Conservation (phyloP, 108 stramenopile genomes). For the Seminavis robusta region DNA sequence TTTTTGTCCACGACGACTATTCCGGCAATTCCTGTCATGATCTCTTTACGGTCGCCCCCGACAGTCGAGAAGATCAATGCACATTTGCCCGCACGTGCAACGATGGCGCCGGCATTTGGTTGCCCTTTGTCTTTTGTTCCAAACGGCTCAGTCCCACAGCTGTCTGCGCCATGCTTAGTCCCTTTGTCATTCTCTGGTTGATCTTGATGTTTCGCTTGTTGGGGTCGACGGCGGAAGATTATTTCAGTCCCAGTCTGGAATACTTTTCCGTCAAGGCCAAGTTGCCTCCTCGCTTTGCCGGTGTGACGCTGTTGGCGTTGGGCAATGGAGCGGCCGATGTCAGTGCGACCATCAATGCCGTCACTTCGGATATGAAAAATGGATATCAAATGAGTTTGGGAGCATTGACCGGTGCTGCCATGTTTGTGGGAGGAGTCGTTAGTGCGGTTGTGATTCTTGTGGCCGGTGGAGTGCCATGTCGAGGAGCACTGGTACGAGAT, state of each 20-base stretch:
- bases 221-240: slow-evolving; percentile 94
- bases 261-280: slow-evolving; percentile 82
- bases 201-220: slow-evolving; percentile 83
- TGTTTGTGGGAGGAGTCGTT: slow-evolving; percentile 88
- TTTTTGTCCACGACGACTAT: slow-evolving; percentile 20
- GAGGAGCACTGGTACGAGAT: slow-evolving; percentile 85
- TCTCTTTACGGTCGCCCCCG: slow-evolving; percentile 27
- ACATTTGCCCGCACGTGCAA: slow-evolving; percentile 74
- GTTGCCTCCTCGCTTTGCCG: slow-evolving; percentile 92
- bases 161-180: slow-evolving; percentile 51
- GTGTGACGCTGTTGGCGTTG: slow-evolving; percentile 92
- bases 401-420: slow-evolving; percentile 91
- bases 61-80: slow-evolving; percentile 53
- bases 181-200: slow-evolving; percentile 61
- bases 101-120: slow-evolving; percentile 53
- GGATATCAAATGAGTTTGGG: slow-evolving; percentile 86
- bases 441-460: slow-evolving; percentile 75
- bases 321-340: slow-evolving; percentile 99
- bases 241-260: slow-evolving; percentile 90
- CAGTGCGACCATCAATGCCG: slow-evolving; percentile 84
- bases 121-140: slow-evolving; percentile 70
- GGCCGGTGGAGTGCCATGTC: slow-evolving; percentile 73
- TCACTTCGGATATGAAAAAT: slow-evolving; percentile 57
- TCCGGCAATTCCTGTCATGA: slow-evolving; percentile 37
- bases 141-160: slow-evolving; percentile 16